phyloP scores from a whole-genome alignment of 768 basidiomycete species.

The Auricularia sp. region DNA sequence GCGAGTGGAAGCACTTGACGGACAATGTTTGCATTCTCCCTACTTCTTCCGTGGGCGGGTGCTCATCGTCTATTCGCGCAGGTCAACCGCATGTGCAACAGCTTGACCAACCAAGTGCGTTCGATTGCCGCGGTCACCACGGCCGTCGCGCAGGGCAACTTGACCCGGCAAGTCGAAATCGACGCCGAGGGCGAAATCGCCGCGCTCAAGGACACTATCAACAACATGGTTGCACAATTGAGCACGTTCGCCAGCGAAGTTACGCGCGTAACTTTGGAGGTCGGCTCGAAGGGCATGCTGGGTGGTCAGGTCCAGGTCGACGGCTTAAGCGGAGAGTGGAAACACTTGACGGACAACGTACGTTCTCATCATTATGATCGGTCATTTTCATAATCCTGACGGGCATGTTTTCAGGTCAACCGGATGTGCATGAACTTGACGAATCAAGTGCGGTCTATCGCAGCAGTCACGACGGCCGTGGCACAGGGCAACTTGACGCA shows the following conservation, averaged over 20 bases:
- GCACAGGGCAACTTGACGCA: conserved; percentile 25
- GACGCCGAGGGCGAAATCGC: conserved; percentile 37
- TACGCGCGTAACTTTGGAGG: conserved; percentile 24
- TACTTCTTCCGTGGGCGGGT: not conserved
- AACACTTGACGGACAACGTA: conserved; percentile 22
- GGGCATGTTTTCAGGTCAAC: conserved; percentile 45
- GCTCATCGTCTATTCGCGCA: conserved; percentile 11
- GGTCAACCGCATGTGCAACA: conserved; percentile 77
- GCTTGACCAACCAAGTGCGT: conserved; percentile 70
- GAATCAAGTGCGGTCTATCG: conserved; percentile 23
- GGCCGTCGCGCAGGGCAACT: conserved; percentile 82
- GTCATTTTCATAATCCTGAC: not conserved
- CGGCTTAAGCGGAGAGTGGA: conserved; percentile 32
- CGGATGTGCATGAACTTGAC: conserved; percentile 24
- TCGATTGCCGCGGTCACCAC: conserved; percentile 80
- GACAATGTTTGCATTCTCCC: conserved; percentile 41
- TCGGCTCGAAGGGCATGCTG: conserved; percentile 34
- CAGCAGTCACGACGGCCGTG: conserved; percentile 31
- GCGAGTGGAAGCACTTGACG: conserved; percentile 79
- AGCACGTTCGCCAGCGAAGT: conserved; percentile 26
- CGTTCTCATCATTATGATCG: conserved; percentile 16
- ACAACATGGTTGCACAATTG: conserved; percentile 25
- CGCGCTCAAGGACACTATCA: conserved; percentile 26
- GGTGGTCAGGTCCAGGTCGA: conserved; percentile 30
- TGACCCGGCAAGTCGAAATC: conserved; percentile 89